Base-by-base conservation (phyloP, 306 rosid species). In the Quercus robur region DNA sequence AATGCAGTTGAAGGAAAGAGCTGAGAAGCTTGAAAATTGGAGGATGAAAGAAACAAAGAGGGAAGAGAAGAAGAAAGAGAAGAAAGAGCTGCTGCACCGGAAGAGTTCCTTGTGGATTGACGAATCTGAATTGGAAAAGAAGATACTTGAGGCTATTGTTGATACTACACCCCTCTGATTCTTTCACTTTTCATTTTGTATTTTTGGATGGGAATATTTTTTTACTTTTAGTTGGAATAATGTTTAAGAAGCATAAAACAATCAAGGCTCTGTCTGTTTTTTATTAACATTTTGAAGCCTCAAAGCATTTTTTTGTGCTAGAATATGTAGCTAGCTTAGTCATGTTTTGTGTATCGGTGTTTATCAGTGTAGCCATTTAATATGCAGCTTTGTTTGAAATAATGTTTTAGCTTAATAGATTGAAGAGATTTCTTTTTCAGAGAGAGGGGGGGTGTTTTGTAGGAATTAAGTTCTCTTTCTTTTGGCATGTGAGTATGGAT, bases 1-100 rank as follows among this genome's bases (percentile, higher is more conserved):
- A 67, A 67, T 78, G 70, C 83, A 88, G 92, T 63, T 84, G 80
- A 86, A 86, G 77, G 92, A 88, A 77, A 74, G 88, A 80, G 78
- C 74, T 5, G 92, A 77, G 86, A 88, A 86, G 67, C 83, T 86
- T 23, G 90, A 86, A 69, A 80, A 86, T 84, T 88, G 92, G 90
- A 88, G 78, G 78, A 88, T 66, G 90, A 86, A 80, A 77, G 88
- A 84, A 70, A 75, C 67, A 33, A 76, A 0, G 35, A 64, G 81
- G 56, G 85, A 84, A 77, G 84, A 81, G 61, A 86, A 84, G 46
- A 88, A 85, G 77, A 83, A 79, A 71, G 83, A 64, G 72, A 80
- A 82, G 78, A 88, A 70, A 1, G 87, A 84, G 64, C 82, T 84
- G 28, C 25, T 84, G n/a, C 84, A 81, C 26, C 85, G 73, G 2